Evolutionary conservation across 176 grass and related monocot genomes (phyloP), one percentile per base, ranked within the genome.

Genomic region (Phoenix roebelenii): DNA sequence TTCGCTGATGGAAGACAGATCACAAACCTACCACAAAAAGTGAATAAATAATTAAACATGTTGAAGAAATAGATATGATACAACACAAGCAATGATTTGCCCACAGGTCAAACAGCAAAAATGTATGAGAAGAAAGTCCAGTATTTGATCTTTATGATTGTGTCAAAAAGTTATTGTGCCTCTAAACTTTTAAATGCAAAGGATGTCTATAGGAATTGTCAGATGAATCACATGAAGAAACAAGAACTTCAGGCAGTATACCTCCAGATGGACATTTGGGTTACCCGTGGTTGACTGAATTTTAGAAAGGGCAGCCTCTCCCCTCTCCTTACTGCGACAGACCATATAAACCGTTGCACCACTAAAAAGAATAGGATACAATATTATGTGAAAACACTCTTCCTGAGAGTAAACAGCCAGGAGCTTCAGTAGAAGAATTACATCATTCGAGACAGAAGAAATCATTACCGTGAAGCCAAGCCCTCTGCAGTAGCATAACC

Each of bases 301-400:
- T 74, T 87, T 67, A 61, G 71, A 61, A 1, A 90, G 75, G 29
- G 91, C 86, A 67, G 64, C 66, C 74, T 96, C 86, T 58, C 91
- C 86, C 71, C 80, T 81, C 63, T 87, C 91, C 61, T 90, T 96
- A 67, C 66, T 96, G 65, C 91, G 91, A 65, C 91, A 96, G 61
- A 96, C 60, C 83, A 96, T 90, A 82, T 87, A 96, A 23, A 96
- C 83, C 35, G 77, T 96, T 52, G 91, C 91, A 80, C 91, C 91
- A 49, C 91, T 96, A 3, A 18, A 35, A 68, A 76, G 54, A 81
- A 67, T 64, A 72, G 5, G 51, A 65, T 58, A 19, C 49, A 77
- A 75, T 50, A 23, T 72, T 12, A 6, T 19, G 7, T 18, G 17
- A 12, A 5, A 59, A 22, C 29, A 63, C 16, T 18, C 72, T 60